Conservation (phyloP, 1,284 basidiomycete genomes). For the Wallemia mellicola region DNA sequence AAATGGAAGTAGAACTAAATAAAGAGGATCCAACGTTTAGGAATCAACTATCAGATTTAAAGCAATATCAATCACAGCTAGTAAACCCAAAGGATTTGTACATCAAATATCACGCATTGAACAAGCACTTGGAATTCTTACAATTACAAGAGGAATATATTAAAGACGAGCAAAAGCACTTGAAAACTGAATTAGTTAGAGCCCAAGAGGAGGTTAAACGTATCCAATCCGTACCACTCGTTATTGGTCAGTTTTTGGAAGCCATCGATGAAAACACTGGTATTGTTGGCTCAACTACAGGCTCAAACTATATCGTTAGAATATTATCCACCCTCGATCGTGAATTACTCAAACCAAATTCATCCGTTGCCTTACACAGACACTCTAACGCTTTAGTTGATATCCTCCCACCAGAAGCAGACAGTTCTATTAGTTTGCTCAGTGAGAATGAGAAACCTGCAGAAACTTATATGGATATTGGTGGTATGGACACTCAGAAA, state of each 20-base stretch:
- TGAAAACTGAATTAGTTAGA: conserved; percentile 88
- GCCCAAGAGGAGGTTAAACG: conserved; percentile 99
- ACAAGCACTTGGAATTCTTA: conserved; percentile 71
- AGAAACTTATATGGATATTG: conserved; percentile 65
- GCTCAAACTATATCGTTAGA: conserved; percentile 92
- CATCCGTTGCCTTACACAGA: conserved; percentile 85
- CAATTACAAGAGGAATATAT: conserved; percentile 93
- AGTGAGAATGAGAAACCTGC: conserved; percentile 79
- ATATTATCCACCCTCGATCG: conserved; percentile 92
- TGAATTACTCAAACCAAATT: conserved; percentile 85
- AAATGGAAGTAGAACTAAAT: conserved; percentile 16
- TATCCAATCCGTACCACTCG: conserved; percentile 95
- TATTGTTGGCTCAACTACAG: conserved; percentile 93
- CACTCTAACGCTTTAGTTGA: conserved; percentile 98
- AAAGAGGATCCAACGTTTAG: conserved; percentile 64
- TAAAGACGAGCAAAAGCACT: conserved; percentile 92
- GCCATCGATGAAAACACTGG: conserved; percentile 93
- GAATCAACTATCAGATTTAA: conserved; percentile 49
- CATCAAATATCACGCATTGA: conserved; percentile 78
- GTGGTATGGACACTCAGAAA: conserved; percentile 93
- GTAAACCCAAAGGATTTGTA: conserved; percentile 68
- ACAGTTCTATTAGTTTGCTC: conserved; percentile 78
- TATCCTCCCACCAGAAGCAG: conserved; percentile 91
- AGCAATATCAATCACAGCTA: conserved; percentile 48
- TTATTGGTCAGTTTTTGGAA: conserved; percentile 97